These are phyloP conservation scores for Kondoa subrosea DNA, from an alignment of 768 basidiomycete species.

Conservation along the genomic window DNA sequence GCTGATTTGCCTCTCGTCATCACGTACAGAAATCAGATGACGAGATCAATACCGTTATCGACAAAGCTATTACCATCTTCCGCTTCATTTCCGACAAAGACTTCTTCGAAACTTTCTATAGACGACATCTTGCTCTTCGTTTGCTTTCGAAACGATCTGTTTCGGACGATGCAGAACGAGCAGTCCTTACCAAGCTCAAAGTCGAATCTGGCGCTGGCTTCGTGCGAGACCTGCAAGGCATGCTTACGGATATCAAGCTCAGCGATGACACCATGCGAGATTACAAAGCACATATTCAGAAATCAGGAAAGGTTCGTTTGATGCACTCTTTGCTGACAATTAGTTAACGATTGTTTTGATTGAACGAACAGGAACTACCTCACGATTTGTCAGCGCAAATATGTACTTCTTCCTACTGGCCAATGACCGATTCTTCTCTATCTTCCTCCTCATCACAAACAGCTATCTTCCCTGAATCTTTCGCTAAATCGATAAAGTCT, in stretches of 20 bases:
- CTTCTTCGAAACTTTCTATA: constrained; percentile 95
- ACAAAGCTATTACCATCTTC: constrained; percentile 93
- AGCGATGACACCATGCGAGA: constrained; percentile 63
- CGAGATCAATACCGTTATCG: constrained; percentile 74
- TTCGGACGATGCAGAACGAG: constrained; percentile 92
- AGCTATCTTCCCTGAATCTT: constrained; percentile 43
- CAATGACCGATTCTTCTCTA: constrained; percentile 57
- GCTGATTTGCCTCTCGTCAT: neutral
- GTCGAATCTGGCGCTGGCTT: constrained; percentile 92
- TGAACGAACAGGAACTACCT: constrained; percentile 44
- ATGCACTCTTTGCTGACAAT: neutral
- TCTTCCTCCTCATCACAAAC: constrained; percentile 35
- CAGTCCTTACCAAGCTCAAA: constrained; percentile 93
- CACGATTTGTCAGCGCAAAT: constrained; percentile 75
- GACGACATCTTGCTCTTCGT: constrained; percentile 82
- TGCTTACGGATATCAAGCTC: constrained; percentile 93
- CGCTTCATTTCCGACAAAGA: constrained; percentile 89
- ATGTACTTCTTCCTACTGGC: constrained; percentile 96
- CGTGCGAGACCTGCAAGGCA: constrained; percentile 92
- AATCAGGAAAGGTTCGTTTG: constrained; percentile 44
- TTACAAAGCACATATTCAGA: constrained; percentile 46
- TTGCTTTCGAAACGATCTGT: constrained; percentile 69
- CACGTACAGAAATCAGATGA: constrained; percentile 70
- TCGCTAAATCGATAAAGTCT: constrained; percentile 50
- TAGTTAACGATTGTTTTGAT: neutral